Evolutionary conservation across 768 basidiomycete species (phyloP).

Genomic region (Termitomyces bulborhizus): DNA sequence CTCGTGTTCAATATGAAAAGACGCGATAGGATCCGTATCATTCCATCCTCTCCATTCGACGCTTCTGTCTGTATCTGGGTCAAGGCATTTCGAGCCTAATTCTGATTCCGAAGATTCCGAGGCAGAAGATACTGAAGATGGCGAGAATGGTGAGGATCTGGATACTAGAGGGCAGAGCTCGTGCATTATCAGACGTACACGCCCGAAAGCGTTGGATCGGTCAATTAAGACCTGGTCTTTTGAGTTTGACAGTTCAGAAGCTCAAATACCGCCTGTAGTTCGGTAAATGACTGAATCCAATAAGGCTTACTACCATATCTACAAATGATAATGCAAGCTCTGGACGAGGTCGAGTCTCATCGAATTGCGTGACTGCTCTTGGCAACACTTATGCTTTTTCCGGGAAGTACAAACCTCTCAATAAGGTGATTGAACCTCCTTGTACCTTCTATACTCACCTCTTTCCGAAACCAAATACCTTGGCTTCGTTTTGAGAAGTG

Average conservation of each 20-base stretch:
- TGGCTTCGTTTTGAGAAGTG: no score
- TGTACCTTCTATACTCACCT: no score
- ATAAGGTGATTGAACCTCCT: no score
- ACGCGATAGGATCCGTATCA: constrained; percentile 64
- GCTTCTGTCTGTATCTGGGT: constrained; percentile 68
- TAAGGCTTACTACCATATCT: no score
- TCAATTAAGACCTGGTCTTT: neutral
- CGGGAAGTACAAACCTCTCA: no score
- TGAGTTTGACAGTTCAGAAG: neutral
- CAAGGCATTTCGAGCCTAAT: constrained; percentile 54
- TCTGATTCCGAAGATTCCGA: constrained; percentile 21
- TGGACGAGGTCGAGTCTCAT: no score
- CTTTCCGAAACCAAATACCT: no score
- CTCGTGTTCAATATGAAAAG: constrained; percentile 26
- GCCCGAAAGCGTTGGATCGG: neutral
- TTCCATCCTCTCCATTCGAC: constrained; percentile 63
- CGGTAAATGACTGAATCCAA: no score
- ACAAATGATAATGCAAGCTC: no score
- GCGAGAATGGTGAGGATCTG: neutral
- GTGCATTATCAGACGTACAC: neutral
- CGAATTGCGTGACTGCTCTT: no score
- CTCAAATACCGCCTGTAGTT: no score
- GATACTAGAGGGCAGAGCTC: neutral
- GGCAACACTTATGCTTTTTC: no score
- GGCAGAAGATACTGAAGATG: neutral